Base-by-base conservation (phyloP, 768 basidiomycete species). In the Hortiboletus flavorubellus region DNA sequence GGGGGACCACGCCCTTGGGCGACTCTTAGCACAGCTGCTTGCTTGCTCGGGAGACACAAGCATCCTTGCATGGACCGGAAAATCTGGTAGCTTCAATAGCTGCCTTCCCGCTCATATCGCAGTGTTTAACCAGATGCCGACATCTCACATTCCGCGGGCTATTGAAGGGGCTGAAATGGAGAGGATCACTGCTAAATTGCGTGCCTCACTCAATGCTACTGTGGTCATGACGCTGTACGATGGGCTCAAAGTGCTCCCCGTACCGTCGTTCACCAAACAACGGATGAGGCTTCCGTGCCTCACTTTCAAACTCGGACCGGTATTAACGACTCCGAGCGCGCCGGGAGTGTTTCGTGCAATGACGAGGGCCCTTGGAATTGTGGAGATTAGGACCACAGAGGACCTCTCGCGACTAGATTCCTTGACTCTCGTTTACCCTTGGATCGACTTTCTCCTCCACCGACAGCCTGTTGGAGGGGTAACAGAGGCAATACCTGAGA, bases 201-300 rank as follows among this genome's bases (percentile, higher is more conserved):
- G 45, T 2, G 8, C 49, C 29, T 37, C 37, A 3, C 7, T 21
- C n/a, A 34, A 57, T 33, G 2, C 15, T 2, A 10, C 16, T 12
- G 18, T 21, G n/a, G 16, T 9, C 1, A 46, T 15, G 23, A 21
- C 15, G 18, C 8, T 62, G 14, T 54, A 59, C 2, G 34, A 58
- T 6, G 26, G 15, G 38, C 53, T 62, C 3, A 9, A 31, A 0
- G 45, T 15, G 2, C 53, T 59, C 11, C 34, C 30, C 9, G 40
- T 58, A 4, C 59, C 56, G 4, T 40, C 33, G 5, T 51, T 60
- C 31, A 8, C 18, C 4, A 51, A 41, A 11, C 18, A 42, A 26
- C 43, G 50, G 31, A 37, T 60, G 51, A 53, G 33, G 47, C 42
- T 62, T 8, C 47, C 59, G 4, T 62, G 61, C 33, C 26, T 62